A percentile compares a stretch with the other conserved stretches of the same genome.
Conservation (phyloP, 2,329 filamentous ascomycete genomes). For the Teratosphaeria gauchensis region DNA sequence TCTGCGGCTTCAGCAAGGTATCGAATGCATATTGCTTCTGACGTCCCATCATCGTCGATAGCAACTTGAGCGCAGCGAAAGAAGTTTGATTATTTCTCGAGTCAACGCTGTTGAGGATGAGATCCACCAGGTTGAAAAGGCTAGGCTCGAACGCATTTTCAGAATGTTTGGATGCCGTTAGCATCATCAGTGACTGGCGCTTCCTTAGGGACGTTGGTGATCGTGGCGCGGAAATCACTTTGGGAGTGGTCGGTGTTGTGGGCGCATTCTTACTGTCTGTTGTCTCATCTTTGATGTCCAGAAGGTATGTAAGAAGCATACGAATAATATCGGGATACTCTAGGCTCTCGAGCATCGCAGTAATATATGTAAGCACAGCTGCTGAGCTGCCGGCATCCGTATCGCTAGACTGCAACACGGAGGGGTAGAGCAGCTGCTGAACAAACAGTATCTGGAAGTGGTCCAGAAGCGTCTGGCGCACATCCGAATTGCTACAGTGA, state of each 20-base stretch:
- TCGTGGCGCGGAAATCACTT: conserved; percentile 7
- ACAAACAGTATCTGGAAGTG: conserved; percentile 96
- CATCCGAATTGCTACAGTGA: conserved; percentile 83
- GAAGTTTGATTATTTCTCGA: conserved; percentile 84
- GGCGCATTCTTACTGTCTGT: conserved; percentile 9
- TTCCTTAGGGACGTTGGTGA: conserved; percentile 60
- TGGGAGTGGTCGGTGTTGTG: conserved; percentile 21
- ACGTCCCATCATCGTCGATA: conserved; percentile 74
- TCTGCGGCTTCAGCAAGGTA: conserved; percentile 61
- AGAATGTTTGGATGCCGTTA: conserved; percentile 67
- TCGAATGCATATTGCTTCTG: conserved; percentile 80
- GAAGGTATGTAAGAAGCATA: conserved; percentile 82
- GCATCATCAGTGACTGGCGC: conserved; percentile 79
- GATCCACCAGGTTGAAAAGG: conserved; percentile 86
- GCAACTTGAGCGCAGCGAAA: conserved; percentile 75
- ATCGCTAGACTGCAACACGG: conserved; percentile 90
- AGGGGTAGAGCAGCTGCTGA: conserved; percentile 92
- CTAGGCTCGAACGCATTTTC: conserved; percentile 70
- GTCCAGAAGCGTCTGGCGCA: conserved; percentile 85
- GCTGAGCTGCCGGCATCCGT: conserved; percentile 94
- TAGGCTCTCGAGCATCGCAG: conserved; percentile 79
- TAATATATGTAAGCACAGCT: conserved; percentile 86
- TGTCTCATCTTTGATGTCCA: conserved; percentile 61
- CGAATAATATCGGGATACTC: conserved; percentile 92
- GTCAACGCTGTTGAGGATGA: conserved; percentile 74